Evolutionary conservation across 306 rosid genomes (phyloP), one percentile per base, ranked within the genome.

Genomic region (Glycine latifolia): DNA sequence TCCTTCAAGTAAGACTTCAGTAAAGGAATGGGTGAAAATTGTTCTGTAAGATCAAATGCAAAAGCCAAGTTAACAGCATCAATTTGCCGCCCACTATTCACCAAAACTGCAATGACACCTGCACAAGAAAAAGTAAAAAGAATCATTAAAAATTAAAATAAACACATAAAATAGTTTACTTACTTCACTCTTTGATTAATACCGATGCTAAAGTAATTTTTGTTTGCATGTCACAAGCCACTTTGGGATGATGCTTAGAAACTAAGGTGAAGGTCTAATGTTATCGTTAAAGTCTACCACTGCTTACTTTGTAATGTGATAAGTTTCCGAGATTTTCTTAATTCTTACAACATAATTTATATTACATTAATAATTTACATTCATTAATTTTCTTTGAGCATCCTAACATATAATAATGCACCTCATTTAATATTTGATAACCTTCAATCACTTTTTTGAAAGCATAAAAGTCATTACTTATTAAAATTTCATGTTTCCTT

Each of bases 51-150:
- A 79, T 89, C 93, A 69, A 95, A 95, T 66, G 98, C 97, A 86
- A 89, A 89, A 78, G 98, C 92, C 92, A 95, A 86, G 87, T 93
- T 95, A 79, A 95, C 96, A 5, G 98, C 99, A 83, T 95, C 99
- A 86, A 95, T 93, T 82, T 93, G 99, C 78, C 98, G 86, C 79
- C 99, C 98, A 67, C 92, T 93, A 82, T 87, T 93, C 66, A 91
- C 90, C 75, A 95, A 83, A 62, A 93, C 93, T 79, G 87, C 91
- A 37, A 95, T 88, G 52, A 93, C 98, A 85, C 97, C 99, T 95
- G 92, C 71, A 85, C 54, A 73, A 68, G 76, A 70, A 17, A 76
- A 75, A 17, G 67, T n/a, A 5, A 84, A 87, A 66, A 52, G 43
- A 63, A 74, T 75, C 50, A 82, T 10, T 16, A 15, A 37, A 26